Percentiles rank a stretch among this genome's conserved stretches.
Conservation (phyloP, 2,329 filamentous ascomycete species). For the Corinectria fuckeliana region DNA sequence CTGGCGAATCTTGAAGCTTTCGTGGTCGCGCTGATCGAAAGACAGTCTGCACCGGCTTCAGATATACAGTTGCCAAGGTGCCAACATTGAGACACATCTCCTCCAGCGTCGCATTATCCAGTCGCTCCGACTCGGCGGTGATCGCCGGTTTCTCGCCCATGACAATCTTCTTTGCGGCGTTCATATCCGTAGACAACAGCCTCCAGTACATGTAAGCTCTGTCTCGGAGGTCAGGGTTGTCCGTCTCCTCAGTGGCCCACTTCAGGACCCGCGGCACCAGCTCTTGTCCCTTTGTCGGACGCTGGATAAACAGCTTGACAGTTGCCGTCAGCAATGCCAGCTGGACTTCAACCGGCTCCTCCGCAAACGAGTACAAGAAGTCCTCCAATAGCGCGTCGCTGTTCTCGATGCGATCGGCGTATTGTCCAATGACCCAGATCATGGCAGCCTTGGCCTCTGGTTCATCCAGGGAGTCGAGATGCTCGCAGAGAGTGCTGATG, state of each 20-base stretch:
- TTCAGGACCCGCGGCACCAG: slow-evolving; percentile 94
- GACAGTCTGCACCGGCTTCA: slow-evolving; percentile 96
- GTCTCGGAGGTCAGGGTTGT: slow-evolving; percentile 95
- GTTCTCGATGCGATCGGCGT: slow-evolving; percentile 96
- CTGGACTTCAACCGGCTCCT: slow-evolving; percentile 95
- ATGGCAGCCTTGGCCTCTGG: slow-evolving; percentile 98
- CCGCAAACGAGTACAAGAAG: slow-evolving; percentile 90
- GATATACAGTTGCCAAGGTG: slow-evolving; percentile 93
- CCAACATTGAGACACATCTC: slow-evolving; percentile 98
- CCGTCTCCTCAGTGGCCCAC: slow-evolving; percentile 99
- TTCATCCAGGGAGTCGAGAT: slow-evolving; percentile 94
- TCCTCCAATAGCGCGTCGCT: slow-evolving; percentile 93
- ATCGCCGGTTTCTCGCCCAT: slow-evolving; percentile 98
- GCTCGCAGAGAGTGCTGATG: slow-evolving; percentile 93
- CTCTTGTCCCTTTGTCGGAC: slow-evolving; percentile 91
- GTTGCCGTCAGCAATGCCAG: slow-evolving; percentile 93
- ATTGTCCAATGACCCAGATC: slow-evolving; percentile 99
- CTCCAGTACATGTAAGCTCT: slow-evolving; percentile 99
- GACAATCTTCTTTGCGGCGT: slow-evolving; percentile 83
- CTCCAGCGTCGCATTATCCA: slow-evolving; percentile 89
- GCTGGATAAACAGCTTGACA: slow-evolving; percentile 96
- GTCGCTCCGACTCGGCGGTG: slow-evolving; percentile 92
- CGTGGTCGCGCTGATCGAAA: slow-evolving; percentile 88
- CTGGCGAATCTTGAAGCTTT: slow-evolving; percentile 81
- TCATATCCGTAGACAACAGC: slow-evolving; percentile 88